Percentiles rank a stretch among this genome's conserved stretches.
phyloP scores from a whole-genome alignment of 73 alveolate species.

The Paramecium sonneborni region DNA sequence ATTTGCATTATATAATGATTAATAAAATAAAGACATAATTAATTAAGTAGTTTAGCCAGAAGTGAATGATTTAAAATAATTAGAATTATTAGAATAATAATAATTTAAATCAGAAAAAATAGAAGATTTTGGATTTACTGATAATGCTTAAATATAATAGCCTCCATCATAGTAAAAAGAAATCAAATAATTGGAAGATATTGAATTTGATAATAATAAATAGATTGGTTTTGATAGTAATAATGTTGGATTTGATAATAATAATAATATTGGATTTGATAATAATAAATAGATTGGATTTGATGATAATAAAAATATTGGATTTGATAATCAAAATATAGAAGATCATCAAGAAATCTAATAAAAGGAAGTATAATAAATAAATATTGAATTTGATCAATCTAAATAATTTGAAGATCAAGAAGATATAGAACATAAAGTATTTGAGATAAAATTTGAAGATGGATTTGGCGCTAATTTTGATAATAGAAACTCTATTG shows the following conservation, averaged over 20 bases:
- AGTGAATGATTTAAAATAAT: not conserved
- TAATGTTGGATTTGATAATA: not conserved
- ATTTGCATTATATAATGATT: not conserved
- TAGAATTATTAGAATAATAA: not conserved
- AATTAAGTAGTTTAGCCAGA: not conserved
- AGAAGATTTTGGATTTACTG: not conserved
- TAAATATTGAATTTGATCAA: not conserved
- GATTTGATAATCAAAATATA: not conserved
- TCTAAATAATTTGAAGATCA: not conserved
- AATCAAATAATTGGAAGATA: not conserved
- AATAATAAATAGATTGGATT: not conserved
- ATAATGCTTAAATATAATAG: not conserved
- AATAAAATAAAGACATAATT: not conserved
- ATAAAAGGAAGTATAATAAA: not conserved
- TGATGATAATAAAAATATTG: not conserved
- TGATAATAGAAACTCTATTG: not conserved
- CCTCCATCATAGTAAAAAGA: not conserved
- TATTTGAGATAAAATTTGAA: not conserved
- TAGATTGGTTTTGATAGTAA: not conserved
- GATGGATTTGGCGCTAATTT: not conserved
- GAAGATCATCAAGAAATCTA: not conserved
- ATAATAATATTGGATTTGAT: not conserved
- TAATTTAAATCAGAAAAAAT: not conserved
- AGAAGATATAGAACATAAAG: not conserved
- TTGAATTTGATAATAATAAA: not conserved